A percentile compares a stretch with the other conserved stretches of the same genome.
Evolutionary conservation across 371 early-diverging fungal genomes (phyloP).

Genomic region (Mortierella sp.): DNA sequence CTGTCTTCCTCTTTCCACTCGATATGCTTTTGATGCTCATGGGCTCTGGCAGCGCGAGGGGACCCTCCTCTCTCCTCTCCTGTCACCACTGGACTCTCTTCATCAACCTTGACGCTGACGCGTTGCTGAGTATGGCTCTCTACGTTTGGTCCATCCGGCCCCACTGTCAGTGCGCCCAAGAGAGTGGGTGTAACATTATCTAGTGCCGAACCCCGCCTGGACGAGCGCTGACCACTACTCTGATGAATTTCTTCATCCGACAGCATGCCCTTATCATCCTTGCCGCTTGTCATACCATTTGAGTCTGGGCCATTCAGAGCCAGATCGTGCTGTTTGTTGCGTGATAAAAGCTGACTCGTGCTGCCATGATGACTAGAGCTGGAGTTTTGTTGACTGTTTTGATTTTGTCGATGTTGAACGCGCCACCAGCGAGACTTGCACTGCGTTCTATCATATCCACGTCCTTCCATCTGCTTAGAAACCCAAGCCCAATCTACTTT

Average conservation of each 20-base stretch:
- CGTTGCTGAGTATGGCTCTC: neutral
- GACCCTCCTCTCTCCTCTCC: constrained; percentile 9
- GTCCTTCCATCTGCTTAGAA: constrained; percentile 54
- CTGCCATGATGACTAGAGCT: constrained; percentile 13
- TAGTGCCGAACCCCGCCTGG: neutral
- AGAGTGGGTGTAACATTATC: neutral
- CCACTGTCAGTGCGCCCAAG: neutral
- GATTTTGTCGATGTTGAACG: constrained; percentile 51
- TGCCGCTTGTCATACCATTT: neutral
- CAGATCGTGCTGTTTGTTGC: constrained; percentile 21
- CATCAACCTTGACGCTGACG: neutral
- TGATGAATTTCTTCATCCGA: constrained; percentile 16
- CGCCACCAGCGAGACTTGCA: constrained; percentile 58
- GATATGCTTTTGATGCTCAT: constrained; percentile 53
- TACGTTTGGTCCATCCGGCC: neutral
- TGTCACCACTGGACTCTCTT: constrained; percentile 4
- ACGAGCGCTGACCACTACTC: neutral
- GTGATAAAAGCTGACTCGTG: constrained; percentile 15
- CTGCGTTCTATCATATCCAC: constrained; percentile 52
- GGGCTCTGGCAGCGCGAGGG: constrained; percentile 20
- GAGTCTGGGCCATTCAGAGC: neutral
- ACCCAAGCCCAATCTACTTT: constrained; percentile 57
- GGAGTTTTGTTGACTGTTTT: constrained; percentile 20
- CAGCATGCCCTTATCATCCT: constrained; percentile 16
- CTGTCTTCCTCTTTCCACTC: constrained; percentile 57